Conservation (phyloP, 2,329 filamentous ascomycete species). For the Sarocladium oryzae region DNA sequence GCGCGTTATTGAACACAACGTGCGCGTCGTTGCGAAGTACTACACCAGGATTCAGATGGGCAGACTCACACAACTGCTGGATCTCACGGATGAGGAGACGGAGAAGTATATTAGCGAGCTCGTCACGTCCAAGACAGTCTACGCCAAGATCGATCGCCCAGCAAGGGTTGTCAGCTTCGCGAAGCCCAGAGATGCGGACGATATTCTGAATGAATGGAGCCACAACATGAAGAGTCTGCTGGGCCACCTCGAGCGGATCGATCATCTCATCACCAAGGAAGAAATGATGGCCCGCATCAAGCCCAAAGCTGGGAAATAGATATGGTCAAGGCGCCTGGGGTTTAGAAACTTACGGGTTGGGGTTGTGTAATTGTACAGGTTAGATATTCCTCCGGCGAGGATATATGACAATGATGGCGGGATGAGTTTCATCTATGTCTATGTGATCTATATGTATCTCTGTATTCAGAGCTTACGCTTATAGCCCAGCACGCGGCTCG, state of each 20-base stretch:
- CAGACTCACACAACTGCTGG: conserved; percentile 82
- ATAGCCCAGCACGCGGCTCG: conserved; percentile 20
- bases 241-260: conserved; percentile 80
- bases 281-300: conserved; percentile 99
- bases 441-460: conserved; percentile 16
- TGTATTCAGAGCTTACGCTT: conserved; percentile 9
- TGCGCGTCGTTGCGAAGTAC: conserved; percentile 95
- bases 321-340: neutral
- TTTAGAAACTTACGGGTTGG: neutral
- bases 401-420: conserved; percentile 22
- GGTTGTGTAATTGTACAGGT: conserved; percentile 27
- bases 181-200: conserved; percentile 89
- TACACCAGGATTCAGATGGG: conserved; percentile 95
- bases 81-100: conserved; percentile 90
- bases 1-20: conserved; percentile 98
- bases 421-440: conserved; percentile 15
- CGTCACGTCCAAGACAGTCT: conserved; percentile 95
- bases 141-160: conserved; percentile 93
- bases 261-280: conserved; percentile 98
- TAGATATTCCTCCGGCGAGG: conserved; percentile 27
- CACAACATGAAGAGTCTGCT: conserved; percentile 94
- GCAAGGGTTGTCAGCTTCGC: conserved; percentile 90
- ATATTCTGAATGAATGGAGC: conserved; percentile 97
- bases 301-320: conserved; percentile 43
- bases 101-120: conserved; percentile 98